These are phyloP conservation scores for Pilaira anomala DNA, from an alignment of 192 early-diverging fungal species.

Conservation along the genomic window DNA sequence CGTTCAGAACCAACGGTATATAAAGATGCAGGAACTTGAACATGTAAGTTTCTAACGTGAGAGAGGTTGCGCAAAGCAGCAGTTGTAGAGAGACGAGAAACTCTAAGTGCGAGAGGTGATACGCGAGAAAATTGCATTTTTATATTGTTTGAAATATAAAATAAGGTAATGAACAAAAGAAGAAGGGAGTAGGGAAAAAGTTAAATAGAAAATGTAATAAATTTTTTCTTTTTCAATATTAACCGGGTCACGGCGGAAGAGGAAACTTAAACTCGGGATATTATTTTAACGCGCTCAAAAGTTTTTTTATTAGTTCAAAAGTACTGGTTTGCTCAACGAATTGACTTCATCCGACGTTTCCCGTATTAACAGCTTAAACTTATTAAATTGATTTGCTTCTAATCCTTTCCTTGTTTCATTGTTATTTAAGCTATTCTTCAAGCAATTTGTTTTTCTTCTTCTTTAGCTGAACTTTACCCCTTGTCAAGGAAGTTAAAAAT, in stretches of 20 bases:
- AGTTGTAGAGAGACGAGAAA: conserved; percentile 8
- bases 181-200: not conserved
- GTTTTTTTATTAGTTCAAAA: too few relatives aligned
- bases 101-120: conserved; percentile 7
- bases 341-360: too few relatives aligned
- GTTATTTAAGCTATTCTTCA: too few relatives aligned
- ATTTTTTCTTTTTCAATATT: not conserved
- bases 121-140: conserved; percentile 19
- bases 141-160: not conserved
- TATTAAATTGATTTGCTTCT: too few relatives aligned
- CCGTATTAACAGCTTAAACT: too few relatives aligned
- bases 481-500: too few relatives aligned
- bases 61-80: conserved; percentile 23
- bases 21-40: conserved; percentile 27
- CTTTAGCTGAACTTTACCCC: too few relatives aligned
- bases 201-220: conserved; percentile 7
- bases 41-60: conserved; percentile 26
- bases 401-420: too few relatives aligned
- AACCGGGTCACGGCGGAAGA: conserved; percentile 9
- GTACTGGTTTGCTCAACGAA: too few relatives aligned
- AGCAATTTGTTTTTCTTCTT: too few relatives aligned
- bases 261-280: not conserved
- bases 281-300: not conserved
- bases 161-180: not conserved
- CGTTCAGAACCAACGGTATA: conserved; percentile 22